phyloP scores from a whole-genome alignment of 2,329 filamentous ascomycete genomes.

The Coniella lustricola region DNA sequence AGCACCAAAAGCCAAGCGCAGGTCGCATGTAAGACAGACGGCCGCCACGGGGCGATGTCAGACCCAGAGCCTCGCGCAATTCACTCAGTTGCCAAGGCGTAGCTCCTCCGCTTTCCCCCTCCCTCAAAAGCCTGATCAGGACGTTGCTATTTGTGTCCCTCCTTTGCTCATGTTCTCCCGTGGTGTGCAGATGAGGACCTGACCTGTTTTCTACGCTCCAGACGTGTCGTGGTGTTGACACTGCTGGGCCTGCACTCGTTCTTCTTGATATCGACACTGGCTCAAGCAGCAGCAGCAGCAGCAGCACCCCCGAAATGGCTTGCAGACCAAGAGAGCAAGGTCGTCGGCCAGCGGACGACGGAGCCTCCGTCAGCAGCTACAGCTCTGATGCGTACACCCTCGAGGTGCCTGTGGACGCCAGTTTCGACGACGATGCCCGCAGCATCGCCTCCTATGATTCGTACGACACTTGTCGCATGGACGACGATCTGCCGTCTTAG shows the following conservation, averaged over 20 bases:
- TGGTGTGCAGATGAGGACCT: no score
- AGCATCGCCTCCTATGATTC: constrained; percentile 5
- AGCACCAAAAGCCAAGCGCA: no score
- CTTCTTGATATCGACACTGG: background rate
- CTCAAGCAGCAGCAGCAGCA: no score
- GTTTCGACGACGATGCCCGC: constrained; percentile 3
- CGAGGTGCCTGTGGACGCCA: background rate
- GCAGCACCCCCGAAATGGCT: background rate
- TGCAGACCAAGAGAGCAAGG: background rate
- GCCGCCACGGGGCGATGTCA: background rate
- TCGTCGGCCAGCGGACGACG: background rate
- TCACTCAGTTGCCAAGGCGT: no score
- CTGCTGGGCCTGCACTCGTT: background rate
- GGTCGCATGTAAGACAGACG: background rate
- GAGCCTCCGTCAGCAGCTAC: constrained; percentile 2
- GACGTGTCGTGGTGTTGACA: no score
- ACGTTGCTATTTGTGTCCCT: background rate
- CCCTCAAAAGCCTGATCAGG: no score
- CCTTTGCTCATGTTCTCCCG: background rate
- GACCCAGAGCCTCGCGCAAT: background rate
- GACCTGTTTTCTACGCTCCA: no score
- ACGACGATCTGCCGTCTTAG: constrained; percentile 3
- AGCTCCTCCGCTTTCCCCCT: no score
- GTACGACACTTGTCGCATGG: background rate
- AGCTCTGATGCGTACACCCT: constrained; percentile 6